These are phyloP conservation scores for Rhizophagus clarus DNA, from an alignment of 192 early-diverging fungal genomes.

Conservation along the genomic window DNA sequence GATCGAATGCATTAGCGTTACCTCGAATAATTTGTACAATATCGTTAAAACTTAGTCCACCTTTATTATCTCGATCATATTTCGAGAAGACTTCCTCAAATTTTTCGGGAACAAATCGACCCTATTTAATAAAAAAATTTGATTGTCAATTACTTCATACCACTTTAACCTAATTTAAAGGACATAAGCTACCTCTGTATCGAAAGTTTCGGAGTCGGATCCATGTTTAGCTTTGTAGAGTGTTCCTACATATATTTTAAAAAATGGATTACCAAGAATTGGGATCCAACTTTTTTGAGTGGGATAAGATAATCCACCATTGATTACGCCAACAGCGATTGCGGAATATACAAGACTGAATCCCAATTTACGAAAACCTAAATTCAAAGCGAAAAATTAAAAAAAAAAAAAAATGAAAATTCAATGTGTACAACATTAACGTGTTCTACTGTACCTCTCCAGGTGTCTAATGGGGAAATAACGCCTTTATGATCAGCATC, in stretches of 20 bases:
- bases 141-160: background rate
- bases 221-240: conserved; percentile 59
- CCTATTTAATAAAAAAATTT: conserved; percentile 26
- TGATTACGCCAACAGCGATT: conserved; percentile 42
- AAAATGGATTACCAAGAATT: conserved; percentile 40
- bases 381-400: background rate
- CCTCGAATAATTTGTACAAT: conserved; percentile 32
- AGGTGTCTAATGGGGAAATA: conserved; percentile 44
- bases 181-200: conserved; percentile 34
- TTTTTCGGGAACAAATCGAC: conserved; percentile 53
- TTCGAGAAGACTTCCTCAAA: conserved; percentile 57
- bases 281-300: conserved; percentile 47
- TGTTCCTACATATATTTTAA: conserved; percentile 48
- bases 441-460: conserved; percentile 11
- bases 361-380: conserved; percentile 47
- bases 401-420: background rate
- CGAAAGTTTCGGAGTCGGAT: conserved; percentile 50
- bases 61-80: conserved; percentile 41
- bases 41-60: conserved; percentile 35
- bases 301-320: conserved; percentile 42
- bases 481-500: conserved; percentile 47
- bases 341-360: conserved; percentile 48
- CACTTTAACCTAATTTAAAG: background rate
- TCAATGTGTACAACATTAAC: background rate
- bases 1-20: conserved; percentile 39